Evolutionary conservation across 306 rosid species (phyloP).

Genomic region (Quillaja saponaria): DNA sequence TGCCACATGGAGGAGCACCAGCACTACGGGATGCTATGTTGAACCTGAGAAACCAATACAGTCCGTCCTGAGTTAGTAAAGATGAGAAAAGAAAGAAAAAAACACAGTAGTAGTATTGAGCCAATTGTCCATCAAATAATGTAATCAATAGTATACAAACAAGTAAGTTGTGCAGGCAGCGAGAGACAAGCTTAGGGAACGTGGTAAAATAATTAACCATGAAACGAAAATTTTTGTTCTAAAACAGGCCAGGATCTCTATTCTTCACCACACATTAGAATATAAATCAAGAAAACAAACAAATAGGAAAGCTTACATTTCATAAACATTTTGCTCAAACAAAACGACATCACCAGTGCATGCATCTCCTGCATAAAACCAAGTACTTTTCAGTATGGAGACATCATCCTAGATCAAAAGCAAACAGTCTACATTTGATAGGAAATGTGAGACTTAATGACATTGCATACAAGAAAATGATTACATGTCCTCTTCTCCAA

Average conservation of each 20-base stretch:
- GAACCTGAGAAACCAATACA: constrained; percentile 53
- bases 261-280: constrained; percentile 12
- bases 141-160: neutral
- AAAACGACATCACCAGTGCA: constrained; percentile 86
- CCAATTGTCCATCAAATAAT: neutral
- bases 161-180: neutral
- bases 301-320: constrained; percentile 56
- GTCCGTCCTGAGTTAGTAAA: neutral
- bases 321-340: constrained; percentile 89
- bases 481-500: no score
- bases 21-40: constrained; percentile 71
- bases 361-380: constrained; percentile 78
- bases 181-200: constrained; percentile 9
- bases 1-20: constrained; percentile 72
- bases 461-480: neutral
- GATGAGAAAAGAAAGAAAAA: no score
- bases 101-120: neutral
- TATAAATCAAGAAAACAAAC: neutral
- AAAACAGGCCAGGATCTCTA: constrained; percentile 8
- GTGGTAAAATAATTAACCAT: neutral
- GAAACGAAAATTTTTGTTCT: neutral
- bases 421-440: constrained; percentile 1
- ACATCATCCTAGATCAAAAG: neutral
- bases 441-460: neutral
- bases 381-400: neutral